Evolutionary conservation across 768 basidiomycete genomes (phyloP).

Genomic region (Mycena belliarum): DNA sequence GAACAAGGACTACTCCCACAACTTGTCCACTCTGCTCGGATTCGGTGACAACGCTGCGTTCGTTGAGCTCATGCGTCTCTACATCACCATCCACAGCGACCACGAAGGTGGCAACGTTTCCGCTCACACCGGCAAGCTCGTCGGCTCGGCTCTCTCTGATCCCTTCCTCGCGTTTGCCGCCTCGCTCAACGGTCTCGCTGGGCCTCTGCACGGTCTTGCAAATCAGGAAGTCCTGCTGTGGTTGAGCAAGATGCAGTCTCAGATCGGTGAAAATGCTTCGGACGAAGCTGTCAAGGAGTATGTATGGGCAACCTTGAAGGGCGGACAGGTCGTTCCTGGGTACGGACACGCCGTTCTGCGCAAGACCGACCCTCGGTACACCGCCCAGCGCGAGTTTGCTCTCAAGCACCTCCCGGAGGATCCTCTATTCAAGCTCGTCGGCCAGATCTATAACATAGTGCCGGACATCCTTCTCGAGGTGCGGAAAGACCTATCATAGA

Average conservation of each 20-base stretch:
- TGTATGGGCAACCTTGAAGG: slow-evolving; percentile 92
- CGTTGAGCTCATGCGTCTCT: slow-evolving; percentile 92
- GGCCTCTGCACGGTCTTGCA: slow-evolving; percentile 93
- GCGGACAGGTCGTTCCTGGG: slow-evolving; percentile 92
- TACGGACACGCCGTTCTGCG: slow-evolving; percentile 86
- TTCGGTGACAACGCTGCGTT: slow-evolving; percentile 87
- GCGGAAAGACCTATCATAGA: slow-evolving; percentile 27
- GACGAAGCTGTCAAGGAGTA: slow-evolving; percentile 92
- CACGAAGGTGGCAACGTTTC: slow-evolving; percentile 99
- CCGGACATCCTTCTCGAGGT: slow-evolving; percentile 89
- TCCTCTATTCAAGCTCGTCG: slow-evolving; percentile 93
- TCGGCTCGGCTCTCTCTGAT: slow-evolving; percentile 94
- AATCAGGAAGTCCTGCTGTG: slow-evolving; percentile 97
- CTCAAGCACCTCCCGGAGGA: slow-evolving; percentile 82
- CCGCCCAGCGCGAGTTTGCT: slow-evolving; percentile 88
- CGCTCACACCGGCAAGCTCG: slow-evolving; percentile 90
- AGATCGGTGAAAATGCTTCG: slow-evolving; percentile 82
- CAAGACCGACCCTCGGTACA: slow-evolving; percentile 92
- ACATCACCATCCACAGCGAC: slow-evolving; percentile 98
- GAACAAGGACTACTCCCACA: slow-evolving; percentile 85
- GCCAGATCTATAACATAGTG: slow-evolving; percentile 84
- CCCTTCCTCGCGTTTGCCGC: slow-evolving; percentile 95
- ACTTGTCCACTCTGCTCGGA: slow-evolving; percentile 87
- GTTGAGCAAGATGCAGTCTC: slow-evolving; percentile 89
- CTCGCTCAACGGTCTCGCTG: slow-evolving; percentile 93